Base-by-base conservation (phyloP, 2,329 filamentous ascomycete genomes). In the Colletotrichum somersetense region DNA sequence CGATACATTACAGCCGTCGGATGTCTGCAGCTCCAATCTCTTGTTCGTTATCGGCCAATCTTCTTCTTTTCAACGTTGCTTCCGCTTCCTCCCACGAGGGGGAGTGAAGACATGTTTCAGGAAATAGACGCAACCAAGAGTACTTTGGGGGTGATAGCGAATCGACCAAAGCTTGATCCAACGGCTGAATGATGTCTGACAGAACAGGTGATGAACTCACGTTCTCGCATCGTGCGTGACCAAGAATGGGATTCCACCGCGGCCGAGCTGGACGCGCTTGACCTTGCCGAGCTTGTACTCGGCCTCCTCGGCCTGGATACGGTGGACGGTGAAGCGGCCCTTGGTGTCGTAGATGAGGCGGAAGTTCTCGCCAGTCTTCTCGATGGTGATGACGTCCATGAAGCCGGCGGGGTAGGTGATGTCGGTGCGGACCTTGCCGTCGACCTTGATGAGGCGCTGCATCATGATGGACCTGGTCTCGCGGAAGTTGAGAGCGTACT, bases 201-300 rank as follows among this genome's bases (percentile, higher is more conserved):
- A 92, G 91, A 93, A 72, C 48, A 53, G 56, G 61, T 62, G 62
- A 35, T 55, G 16, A 98, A 98, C 96, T 97, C 90, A 99, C 96
- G 96, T 99, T 95, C 96, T 93, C 89, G 96, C 96, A 96, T 99
- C 96, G 94, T 99, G 96, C 95, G 96, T 99, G 94, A 99, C 96
- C 95, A 98, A 98, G 95, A 97, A 99, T 97, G 96, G 96, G 92
- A 99, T 97, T 90, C 95, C 96, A 88, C 96, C 97, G 88, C 95
- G 96, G 90, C 96, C 96, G 82, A 99, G 91, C 91, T 99, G 96
- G 76, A 99, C 96, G 83, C 96, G 93, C 94, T 98, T 98, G 89
- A 99, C 96, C 91, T 98, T 99, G 91, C 95, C 95, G 81, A 99
- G 91, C 93, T 99, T 99, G 94, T 98, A 99, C 90, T 96, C 92